Percentiles rank a stretch among this genome's conserved stretches.
These are phyloP conservation scores for Pseudogymnoascus sp. DNA, from an alignment of 2,329 filamentous ascomycete genomes.

Conservation along the genomic window DNA sequence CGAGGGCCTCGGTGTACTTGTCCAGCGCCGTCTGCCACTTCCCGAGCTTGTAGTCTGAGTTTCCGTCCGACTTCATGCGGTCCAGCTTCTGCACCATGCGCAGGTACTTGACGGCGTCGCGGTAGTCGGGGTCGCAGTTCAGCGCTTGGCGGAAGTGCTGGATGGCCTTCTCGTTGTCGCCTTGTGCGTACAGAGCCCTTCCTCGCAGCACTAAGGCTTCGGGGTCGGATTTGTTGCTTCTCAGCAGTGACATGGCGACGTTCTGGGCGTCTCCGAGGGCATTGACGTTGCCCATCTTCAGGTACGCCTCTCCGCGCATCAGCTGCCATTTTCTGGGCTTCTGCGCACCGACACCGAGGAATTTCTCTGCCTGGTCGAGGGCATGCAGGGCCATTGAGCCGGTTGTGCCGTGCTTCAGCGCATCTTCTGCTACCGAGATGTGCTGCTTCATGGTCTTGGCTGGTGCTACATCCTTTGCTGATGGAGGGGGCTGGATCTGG, in stretches of 20 bases:
- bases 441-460: slow-evolving; percentile 80
- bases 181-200: slow-evolving; percentile 78
- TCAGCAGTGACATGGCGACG: slow-evolving; percentile 78
- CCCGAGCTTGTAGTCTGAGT: slow-evolving; percentile 79
- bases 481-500: slow-evolving; percentile 71
- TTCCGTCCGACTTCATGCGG: slow-evolving; percentile 89
- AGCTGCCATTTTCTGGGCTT: slow-evolving; percentile 91
- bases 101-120: slow-evolving; percentile 79
- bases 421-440: slow-evolving; percentile 71
- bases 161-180: slow-evolving; percentile 90
- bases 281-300: slow-evolving; percentile 88
- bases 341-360: slow-evolving; percentile 65
- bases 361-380: slow-evolving; percentile 80
- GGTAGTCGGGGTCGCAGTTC: slow-evolving; percentile 85
- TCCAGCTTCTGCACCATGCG: slow-evolving; percentile 87
- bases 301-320: slow-evolving; percentile 82
- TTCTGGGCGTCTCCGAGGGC: slow-evolving; percentile 87
- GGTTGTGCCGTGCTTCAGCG: slow-evolving; percentile 64
- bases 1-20: slow-evolving; percentile 75
- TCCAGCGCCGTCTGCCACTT: slow-evolving; percentile 74
- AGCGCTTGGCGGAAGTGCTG: slow-evolving; percentile 87
- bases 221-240: slow-evolving; percentile 82
- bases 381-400: slow-evolving; percentile 90
- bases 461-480: slow-evolving; percentile 76
- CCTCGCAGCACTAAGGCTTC: slow-evolving; percentile 88